phyloP scores from a whole-genome alignment of 257 asterid species.

The Cruciata laevipes region DNA sequence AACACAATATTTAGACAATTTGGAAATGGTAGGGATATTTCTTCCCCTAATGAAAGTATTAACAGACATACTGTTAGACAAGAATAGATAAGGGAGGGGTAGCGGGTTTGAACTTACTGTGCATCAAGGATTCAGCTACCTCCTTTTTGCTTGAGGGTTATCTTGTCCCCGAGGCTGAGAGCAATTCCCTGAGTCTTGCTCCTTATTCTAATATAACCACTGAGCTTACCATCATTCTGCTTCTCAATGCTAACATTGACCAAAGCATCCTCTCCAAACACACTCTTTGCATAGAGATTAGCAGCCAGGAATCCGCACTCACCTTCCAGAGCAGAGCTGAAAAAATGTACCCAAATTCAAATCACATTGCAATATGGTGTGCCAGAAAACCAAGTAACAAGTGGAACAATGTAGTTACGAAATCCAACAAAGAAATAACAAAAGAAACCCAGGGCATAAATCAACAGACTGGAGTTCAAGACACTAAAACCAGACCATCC shows the following conservation, averaged over 20 bases:
- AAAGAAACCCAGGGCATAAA: background rate
- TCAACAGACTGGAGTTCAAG: background rate
- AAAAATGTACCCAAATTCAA: constrained; percentile 14
- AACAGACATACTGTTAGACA: background rate
- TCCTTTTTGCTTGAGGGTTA: constrained; percentile 97
- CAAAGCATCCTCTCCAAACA: constrained; percentile 96
- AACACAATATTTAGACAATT: background rate
- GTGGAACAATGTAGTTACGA: background rate
- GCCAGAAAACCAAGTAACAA: background rate
- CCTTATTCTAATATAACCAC: constrained; percentile 93
- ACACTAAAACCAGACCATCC: background rate
- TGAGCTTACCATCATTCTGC: constrained; percentile 78
- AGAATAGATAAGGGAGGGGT: background rate
- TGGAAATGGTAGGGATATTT: background rate
- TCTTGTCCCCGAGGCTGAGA: constrained; percentile 98
- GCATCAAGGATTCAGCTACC: constrained; percentile 51
- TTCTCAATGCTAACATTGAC: constrained; percentile 93
- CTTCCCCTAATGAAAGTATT: background rate
- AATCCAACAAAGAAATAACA: background rate
- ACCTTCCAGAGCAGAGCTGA: constrained; percentile 95
- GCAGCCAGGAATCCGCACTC: constrained; percentile 98
- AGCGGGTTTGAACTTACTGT: background rate
- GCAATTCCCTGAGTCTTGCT: constrained; percentile 99
- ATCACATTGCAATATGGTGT: background rate
- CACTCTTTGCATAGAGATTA: constrained; percentile 94